A percentile compares a stretch with the other conserved stretches of the same genome.
phyloP scores from a whole-genome alignment of 805 yeast genomes.

The Yarrowia alimentaria region DNA sequence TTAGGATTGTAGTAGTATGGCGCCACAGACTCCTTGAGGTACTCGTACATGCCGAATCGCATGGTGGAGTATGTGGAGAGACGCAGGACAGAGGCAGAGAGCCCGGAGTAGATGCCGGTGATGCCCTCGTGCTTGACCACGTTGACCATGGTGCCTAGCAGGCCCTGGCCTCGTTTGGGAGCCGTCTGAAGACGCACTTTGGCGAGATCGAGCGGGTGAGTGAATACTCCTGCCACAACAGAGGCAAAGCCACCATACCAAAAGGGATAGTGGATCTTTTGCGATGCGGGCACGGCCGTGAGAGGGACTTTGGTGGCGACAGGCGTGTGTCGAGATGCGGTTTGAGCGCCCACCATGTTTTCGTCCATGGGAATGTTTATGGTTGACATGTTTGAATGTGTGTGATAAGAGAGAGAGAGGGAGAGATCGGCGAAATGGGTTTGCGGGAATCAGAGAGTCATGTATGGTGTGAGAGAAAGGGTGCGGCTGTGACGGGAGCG shows the following conservation, averaged over 20 bases:
- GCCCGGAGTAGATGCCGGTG: constrained; percentile 71
- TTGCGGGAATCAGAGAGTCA: too few relatives aligned
- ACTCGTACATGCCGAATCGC: constrained; percentile 83
- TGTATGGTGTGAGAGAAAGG: too few relatives aligned
- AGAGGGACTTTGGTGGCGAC: not conserved
- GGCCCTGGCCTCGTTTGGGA: constrained; percentile 54
- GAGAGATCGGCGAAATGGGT: too few relatives aligned
- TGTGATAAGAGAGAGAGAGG: too few relatives aligned
- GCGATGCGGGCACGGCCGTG: not conserved
- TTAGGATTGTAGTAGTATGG: constrained; percentile 23
- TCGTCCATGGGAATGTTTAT: too few relatives aligned
- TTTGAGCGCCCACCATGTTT: too few relatives aligned
- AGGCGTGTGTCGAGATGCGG: not conserved
- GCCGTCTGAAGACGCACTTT: constrained; percentile 87
- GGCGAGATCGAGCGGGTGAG: constrained; percentile 82
- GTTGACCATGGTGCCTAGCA: constrained; percentile 58
- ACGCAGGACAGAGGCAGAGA: constrained; percentile 76
- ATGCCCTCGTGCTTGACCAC: constrained; percentile 62
- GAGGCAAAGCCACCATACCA: constrained; percentile 49
- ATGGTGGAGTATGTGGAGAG: constrained; percentile 88
- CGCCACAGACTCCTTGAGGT: constrained; percentile 55
- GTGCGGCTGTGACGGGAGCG: too few relatives aligned
- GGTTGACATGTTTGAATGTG: too few relatives aligned
- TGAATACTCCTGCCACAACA: constrained; percentile 43
- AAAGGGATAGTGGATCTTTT: constrained; percentile 33